Percentiles rank a stretch among this genome's conserved stretches.
Evolutionary conservation across 2,329 filamentous ascomycete genomes (phyloP).

Genomic region (Grosmannia huntii): DNA sequence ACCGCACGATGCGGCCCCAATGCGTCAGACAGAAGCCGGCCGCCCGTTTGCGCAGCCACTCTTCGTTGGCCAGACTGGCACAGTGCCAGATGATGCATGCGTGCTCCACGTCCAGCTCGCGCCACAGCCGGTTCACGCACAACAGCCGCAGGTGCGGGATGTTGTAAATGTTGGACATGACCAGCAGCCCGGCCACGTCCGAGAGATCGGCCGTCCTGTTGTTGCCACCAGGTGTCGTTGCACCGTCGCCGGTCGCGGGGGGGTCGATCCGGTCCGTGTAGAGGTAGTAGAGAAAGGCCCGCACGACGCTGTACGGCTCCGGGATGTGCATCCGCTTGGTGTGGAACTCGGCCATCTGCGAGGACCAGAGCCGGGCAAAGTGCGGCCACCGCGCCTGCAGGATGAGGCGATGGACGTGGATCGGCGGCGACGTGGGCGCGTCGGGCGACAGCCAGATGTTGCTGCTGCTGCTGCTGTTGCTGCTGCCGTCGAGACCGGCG

Average conservation of each 20-base stretch:
- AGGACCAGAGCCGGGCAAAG: constrained; percentile 79
- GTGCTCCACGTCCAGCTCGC: constrained; percentile 87
- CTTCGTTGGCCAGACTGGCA: constrained; percentile 77
- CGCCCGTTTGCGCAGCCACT: constrained; percentile 83
- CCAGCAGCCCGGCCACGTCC: constrained; percentile 84
- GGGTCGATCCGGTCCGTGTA: constrained; percentile 84
- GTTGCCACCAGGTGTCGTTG: constrained; percentile 25
- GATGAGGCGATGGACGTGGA: constrained; percentile 91
- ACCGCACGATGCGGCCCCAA: constrained; percentile 90
- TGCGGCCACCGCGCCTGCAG: constrained; percentile 93
- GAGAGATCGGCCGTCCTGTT: constrained; percentile 53
- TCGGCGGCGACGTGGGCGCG: constrained; percentile 61
- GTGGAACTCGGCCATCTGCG: constrained; percentile 96
- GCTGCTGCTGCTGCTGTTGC: constrained; percentile 9
- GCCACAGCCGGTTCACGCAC: constrained; percentile 79
- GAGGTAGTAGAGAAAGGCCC: constrained; percentile 88
- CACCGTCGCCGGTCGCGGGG: constrained; percentile 26
- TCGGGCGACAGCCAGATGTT: constrained; percentile 49
- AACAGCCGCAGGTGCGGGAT: constrained; percentile 85
- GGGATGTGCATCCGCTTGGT: constrained; percentile 97
- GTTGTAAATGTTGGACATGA: constrained; percentile 97
- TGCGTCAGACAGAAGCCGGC: constrained; percentile 82
- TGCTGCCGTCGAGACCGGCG: neutral
- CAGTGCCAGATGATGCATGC: constrained; percentile 95
- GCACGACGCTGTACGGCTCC: constrained; percentile 87